phyloP scores from a whole-genome alignment of 2,329 filamentous ascomycete genomes.

The Emmonsia crescens region DNA sequence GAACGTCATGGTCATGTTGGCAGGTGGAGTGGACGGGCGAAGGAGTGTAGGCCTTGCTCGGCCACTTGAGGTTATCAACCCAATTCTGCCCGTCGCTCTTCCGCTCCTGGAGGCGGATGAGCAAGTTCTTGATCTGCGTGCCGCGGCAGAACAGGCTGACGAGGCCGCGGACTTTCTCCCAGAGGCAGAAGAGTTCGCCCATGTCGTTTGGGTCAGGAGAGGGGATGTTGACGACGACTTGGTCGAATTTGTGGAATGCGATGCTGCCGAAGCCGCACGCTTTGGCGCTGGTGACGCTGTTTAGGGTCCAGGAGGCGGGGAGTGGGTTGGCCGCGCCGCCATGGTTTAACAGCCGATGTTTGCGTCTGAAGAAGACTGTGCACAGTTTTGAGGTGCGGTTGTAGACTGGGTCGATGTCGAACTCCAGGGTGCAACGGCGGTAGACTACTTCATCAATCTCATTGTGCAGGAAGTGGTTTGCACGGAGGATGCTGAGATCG shows the following conservation, averaged over 20 bases:
- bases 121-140: neutral
- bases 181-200: neutral
- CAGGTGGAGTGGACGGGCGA: neutral
- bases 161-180: neutral
- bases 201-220: neutral
- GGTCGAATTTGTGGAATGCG: neutral
- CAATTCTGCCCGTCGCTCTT: neutral
- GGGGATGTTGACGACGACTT: neutral
- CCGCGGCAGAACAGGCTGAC: constrained; percentile 1
- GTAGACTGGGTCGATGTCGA: neutral
- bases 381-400: neutral
- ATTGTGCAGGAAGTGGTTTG: neutral
- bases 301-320: neutral
- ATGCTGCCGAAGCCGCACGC: neutral
- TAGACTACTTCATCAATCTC: neutral
- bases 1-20: neutral
- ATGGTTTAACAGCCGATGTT: neutral
- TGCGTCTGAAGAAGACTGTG: neutral
- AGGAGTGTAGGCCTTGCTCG: neutral
- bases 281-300: neutral
- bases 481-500: neutral
- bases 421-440: neutral
- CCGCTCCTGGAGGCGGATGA: constrained; percentile 3
- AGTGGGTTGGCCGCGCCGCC: neutral
- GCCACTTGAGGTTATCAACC: neutral